Percentiles rank a stretch among this genome's conserved stretches.
phyloP scores from a whole-genome alignment of 805 yeast genomes.

The Candida ulmi region DNA sequence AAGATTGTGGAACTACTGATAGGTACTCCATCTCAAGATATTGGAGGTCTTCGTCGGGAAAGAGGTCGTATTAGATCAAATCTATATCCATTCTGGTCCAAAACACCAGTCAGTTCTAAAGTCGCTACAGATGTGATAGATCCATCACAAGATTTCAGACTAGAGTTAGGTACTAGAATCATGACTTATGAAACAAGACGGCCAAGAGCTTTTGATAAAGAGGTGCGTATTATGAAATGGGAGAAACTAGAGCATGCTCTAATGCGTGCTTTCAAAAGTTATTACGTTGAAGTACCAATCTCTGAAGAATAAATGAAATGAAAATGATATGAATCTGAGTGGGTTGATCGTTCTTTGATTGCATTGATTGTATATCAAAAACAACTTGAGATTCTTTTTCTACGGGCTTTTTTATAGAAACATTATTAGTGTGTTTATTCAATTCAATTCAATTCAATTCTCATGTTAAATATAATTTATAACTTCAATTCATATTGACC shows the following conservation, averaged over 20 bases:
- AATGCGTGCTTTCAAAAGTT: constrained; percentile 58
- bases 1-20: constrained; percentile 57
- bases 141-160: constrained; percentile 29
- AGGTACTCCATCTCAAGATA: constrained; percentile 40
- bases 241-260: constrained; percentile 53
- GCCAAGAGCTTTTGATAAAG: constrained; percentile 67
- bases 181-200: constrained; percentile 58
- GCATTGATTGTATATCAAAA: no score
- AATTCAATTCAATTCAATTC: no score
- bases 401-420: no score
- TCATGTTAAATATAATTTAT: no score
- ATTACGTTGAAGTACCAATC: constrained; percentile 52
- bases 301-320: not conserved
- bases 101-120: constrained; percentile 47
- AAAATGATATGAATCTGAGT: no score
- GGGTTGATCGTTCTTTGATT: no score
- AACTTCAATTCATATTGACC: constrained; percentile 12
- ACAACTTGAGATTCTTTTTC: no score
- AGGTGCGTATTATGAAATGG: constrained; percentile 59
- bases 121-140: constrained; percentile 12
- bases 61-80: constrained; percentile 61
- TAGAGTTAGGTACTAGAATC: constrained; percentile 56
- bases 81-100: constrained; percentile 62
- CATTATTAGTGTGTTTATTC: no score
- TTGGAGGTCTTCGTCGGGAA: constrained; percentile 51